Conservation (phyloP, 1,284 basidiomycete genomes). For the Ceratorhiza oryzae-sativae region DNA sequence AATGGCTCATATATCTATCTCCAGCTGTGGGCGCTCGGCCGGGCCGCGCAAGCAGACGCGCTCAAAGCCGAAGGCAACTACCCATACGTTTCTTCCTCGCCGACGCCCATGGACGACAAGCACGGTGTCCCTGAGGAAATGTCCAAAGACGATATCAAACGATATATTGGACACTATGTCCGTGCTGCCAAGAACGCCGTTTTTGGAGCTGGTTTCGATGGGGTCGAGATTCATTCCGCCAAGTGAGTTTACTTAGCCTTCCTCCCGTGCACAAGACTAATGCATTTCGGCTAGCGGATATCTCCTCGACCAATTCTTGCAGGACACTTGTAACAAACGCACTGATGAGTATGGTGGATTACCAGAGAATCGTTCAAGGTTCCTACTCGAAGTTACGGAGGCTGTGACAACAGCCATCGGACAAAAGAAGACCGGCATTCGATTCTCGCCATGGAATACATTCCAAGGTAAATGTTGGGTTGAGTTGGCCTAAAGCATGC, state of each 20-base stretch:
- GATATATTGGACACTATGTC: constrained; percentile 50
- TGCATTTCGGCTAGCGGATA: constrained; percentile 44
- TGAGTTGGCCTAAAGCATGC: no score
- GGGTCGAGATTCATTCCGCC: constrained; percentile 56
- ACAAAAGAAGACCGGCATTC: constrained; percentile 52
- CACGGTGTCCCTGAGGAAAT: constrained; percentile 43
- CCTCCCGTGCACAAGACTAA: constrained; percentile 12
- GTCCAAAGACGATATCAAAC: constrained; percentile 46
- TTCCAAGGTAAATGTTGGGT: constrained; percentile 46
- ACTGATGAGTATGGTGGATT: constrained; percentile 58
- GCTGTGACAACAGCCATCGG: constrained; percentile 53
- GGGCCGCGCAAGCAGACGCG: constrained; percentile 46
- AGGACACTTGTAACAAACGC: constrained; percentile 53
- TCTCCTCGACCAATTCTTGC: constrained; percentile 56
- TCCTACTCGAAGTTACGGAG: constrained; percentile 53
- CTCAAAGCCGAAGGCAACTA: constrained; percentile 42
- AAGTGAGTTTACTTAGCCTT: constrained; percentile 39
- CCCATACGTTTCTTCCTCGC: constrained; percentile 46
- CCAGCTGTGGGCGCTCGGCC: constrained; percentile 54
- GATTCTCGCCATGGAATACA: constrained; percentile 52
- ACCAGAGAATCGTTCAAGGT: constrained; percentile 54
- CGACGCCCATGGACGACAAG: constrained; percentile 45
- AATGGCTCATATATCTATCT: constrained; percentile 51
- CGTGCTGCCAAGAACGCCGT: constrained; percentile 53
- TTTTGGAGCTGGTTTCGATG: constrained; percentile 56